Conservation (phyloP, 352 stramenopile genomes). For the Globisporangium alternatum region DNA sequence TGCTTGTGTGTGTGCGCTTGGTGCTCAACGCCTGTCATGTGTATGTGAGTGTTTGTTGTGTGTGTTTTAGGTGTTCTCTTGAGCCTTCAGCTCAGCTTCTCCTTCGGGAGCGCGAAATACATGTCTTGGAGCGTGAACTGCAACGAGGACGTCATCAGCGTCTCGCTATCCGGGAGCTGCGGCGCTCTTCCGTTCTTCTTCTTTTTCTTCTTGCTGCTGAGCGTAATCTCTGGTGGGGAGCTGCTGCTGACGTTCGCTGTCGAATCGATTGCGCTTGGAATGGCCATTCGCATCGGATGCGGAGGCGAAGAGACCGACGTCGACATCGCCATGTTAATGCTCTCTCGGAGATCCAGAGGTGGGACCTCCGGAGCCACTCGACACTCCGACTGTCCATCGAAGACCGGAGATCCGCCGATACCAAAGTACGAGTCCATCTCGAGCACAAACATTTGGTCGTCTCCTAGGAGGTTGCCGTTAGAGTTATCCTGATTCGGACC, state of each 20-base stretch:
- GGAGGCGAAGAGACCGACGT: constrained; percentile 49
- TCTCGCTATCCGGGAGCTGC: not conserved
- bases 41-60: constrained; percentile 1
- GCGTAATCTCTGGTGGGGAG: constrained; percentile 5
- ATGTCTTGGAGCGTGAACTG: constrained; percentile 83
- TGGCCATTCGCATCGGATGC: constrained; percentile 13
- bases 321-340: constrained; percentile 80
- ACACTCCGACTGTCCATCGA: constrained; percentile 43
- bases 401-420: constrained; percentile 73
- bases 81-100: constrained; percentile 27
- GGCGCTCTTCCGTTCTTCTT: constrained; percentile 24
- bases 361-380: constrained; percentile 40
- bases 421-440: constrained; percentile 88
- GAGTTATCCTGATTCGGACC: constrained; percentile 40
- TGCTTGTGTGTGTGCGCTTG: constrained; percentile 1
- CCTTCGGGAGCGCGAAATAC: constrained; percentile 63
- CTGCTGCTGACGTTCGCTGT: constrained; percentile 8
- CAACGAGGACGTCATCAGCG: constrained; percentile 14
- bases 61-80: constrained; percentile 1
- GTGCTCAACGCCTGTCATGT: not conserved
- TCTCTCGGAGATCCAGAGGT: constrained; percentile 58
- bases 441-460: constrained; percentile 79
- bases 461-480: constrained; percentile 41
- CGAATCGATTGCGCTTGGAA: constrained; percentile 11
- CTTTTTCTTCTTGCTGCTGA: constrained; percentile 37